Evolutionary conservation across 306 rosid species (phyloP).

Genomic region (Crataegus laevigata): DNA sequence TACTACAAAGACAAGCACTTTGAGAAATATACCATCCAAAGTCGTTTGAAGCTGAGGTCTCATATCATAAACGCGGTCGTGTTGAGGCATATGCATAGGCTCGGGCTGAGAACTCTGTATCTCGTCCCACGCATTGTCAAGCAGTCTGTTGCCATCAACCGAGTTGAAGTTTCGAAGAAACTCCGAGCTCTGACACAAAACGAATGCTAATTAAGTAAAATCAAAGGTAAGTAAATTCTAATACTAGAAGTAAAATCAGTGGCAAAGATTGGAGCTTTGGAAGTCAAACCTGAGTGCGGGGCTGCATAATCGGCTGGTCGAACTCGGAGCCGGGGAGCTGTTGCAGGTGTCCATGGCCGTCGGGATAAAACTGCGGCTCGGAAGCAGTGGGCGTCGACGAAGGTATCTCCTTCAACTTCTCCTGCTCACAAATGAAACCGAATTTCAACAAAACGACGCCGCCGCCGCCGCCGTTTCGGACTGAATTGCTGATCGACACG

Average conservation of each 20-base stretch:
- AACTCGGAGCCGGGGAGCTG: constrained; percentile 68
- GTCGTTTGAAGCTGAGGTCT: constrained; percentile 47
- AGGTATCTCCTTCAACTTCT: constrained; percentile 83
- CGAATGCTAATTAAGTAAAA: background rate
- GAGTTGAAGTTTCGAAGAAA: constrained; percentile 67
- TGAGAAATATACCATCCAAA: constrained; percentile 46
- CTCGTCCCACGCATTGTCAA: constrained; percentile 84
- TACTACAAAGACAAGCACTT: background rate
- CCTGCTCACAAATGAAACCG: constrained; percentile 31
- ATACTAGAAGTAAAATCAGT: background rate
- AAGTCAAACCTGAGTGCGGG: constrained; percentile 51
- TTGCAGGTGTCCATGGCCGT: constrained; percentile 2
- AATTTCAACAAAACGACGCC: constrained; percentile 3
- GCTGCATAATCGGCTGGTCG: constrained; percentile 54
- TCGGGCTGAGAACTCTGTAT: constrained; percentile 36
- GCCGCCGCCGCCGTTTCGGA: background rate
- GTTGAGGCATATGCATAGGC: constrained; percentile 22
- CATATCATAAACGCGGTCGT: constrained; percentile 25
- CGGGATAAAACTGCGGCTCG: constrained; percentile 34
- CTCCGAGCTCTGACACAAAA: constrained; percentile 48
- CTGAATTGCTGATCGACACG: background rate
- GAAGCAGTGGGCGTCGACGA: constrained; percentile 43
- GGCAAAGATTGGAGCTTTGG: background rate
- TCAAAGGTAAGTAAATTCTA: background rate
- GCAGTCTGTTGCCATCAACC: constrained; percentile 40